These are phyloP conservation scores for Aspergillus persii DNA, from an alignment of 2,329 filamentous ascomycete genomes.

Conservation along the genomic window DNA sequence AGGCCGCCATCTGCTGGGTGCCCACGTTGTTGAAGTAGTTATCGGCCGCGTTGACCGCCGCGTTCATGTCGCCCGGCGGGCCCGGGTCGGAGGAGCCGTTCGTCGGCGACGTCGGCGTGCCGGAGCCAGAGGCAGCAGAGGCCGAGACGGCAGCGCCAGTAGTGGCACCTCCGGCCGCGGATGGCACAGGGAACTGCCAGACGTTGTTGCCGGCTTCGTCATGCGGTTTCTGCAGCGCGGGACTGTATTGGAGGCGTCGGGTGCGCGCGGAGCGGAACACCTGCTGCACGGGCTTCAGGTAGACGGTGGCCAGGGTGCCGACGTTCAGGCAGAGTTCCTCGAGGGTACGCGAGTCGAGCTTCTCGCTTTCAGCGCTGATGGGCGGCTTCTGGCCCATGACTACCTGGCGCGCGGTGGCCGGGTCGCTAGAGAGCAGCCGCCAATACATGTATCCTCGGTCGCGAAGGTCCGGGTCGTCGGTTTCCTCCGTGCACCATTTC, in stretches of 20 bases:
- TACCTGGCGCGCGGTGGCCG: conserved; percentile 77
- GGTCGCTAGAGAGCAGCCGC: conserved; percentile 90
- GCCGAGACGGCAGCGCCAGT: conserved; percentile 26
- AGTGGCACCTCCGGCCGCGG: conserved; percentile 19
- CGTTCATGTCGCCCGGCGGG: conserved; percentile 55
- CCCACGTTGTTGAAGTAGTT: conserved; percentile 83
- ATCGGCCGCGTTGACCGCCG: conserved; percentile 80
- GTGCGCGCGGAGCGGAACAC: conserved; percentile 89
- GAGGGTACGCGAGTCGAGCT: conserved; percentile 82
- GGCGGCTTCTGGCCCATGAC: conserved; percentile 98
- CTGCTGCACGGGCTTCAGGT: conserved; percentile 94
- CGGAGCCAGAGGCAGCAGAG: conserved; percentile 31
- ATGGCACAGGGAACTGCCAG: conserved; percentile 35
- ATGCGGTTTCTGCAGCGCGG: conserved; percentile 73
- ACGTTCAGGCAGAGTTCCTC: conserved; percentile 98
- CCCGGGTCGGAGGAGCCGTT: conserved; percentile 23
- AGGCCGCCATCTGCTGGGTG: conserved; percentile 68
- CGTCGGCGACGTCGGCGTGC: conserved; percentile 27
- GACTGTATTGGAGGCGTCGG: conserved; percentile 74
- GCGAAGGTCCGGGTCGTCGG: conserved; percentile 95
- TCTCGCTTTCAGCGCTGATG: conserved; percentile 94
- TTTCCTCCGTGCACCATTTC: conserved; percentile 98
- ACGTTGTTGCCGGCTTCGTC: conserved; percentile 38
- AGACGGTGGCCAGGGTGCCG: conserved; percentile 92
- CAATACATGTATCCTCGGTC: conserved; percentile 99